Base-by-base conservation (phyloP, 306 rosid genomes). In the Fragaria ananassa region DNA sequence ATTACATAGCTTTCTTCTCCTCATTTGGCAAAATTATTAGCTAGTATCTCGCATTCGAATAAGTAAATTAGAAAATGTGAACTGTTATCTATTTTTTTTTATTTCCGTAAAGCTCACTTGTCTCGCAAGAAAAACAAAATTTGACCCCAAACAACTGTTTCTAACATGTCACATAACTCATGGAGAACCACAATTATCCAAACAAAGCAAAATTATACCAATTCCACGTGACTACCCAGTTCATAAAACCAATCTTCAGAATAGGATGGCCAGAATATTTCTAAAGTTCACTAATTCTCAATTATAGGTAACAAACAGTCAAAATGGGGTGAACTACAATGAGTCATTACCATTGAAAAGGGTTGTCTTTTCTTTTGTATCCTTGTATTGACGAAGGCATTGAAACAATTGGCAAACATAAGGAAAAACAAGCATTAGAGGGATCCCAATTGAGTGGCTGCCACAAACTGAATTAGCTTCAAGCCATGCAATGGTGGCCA, bases 391-490 rank as follows among this genome's bases (percentile, higher is more conserved):
- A 56, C 97, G 88, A 80, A 95, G 90, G 71, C 98, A 92, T 85
- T 95, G 99, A 86, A 88, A 87, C 66, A 95, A 75, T 74, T 97
- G 96, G 77, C 89, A 95, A 80, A 91, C 92, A 74, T 92, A 95
- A 62, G 99, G 97, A 88, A 91, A 88, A 80, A 89, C 99, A 80
- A 92, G 99, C 78, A 89, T 88, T 27, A 92, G 72, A 44, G 97
- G 99, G 76, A 92, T 92, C 64, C 93, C 96, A 70, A 95, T 73
- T 64, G 97, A 90, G 85, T 95, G 99, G 82, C 99, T 87, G 27
- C 99, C 99, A 76, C 99, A 95, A 75, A 92, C 91, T 80, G 99
- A 95, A 85, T 95, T 97, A 74, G 97, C 99, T 91, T 95, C 99
- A 82, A 95, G 88, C 97, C 99, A 95, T 46, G 97, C 99, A 83